Evolutionary conservation across 1,284 basidiomycete species (phyloP), one percentile per base, ranked within the genome.

Genomic region (Sporisorium reilianum): DNA sequence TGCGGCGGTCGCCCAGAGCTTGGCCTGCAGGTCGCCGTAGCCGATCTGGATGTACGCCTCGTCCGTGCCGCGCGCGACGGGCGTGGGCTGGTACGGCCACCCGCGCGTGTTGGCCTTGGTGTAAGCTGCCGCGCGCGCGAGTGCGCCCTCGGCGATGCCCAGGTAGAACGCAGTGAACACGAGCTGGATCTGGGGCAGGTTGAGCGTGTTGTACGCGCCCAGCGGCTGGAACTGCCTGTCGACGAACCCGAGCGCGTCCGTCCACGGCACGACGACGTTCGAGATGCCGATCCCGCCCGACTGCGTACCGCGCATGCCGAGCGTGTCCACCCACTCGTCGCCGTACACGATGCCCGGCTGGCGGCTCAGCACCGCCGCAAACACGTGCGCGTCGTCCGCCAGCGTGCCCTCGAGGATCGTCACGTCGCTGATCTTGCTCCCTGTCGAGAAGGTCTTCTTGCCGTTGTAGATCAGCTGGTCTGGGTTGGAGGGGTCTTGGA

Each of bases 221-320:
- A 84, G 48, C 9, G 78, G 71, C 18, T 66, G 56, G 63, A 84
- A 83, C 26, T 68, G 32, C 40, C 75, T 65, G 54, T 75, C 59
- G 56, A 63, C 74, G 48, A 60, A 80, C 32, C 79, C 84, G 3
- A 84, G 70, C 1, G 84, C 84, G 25, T 80, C 77, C 0, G 64
- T 50, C 80, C 81, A 83, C 12, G 76, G 66, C 1, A 80, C 76
- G 25, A 60, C 55, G 40, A 85, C 83, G 55, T 84, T 64, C 11
- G 56, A 55, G 53, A 85, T 79, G n/a, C 57, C 65, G 45, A 84
- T 79, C 10, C 77, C 77, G 26, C 84, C 84, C 14, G 61, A 66
- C 56, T 82, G 80, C 0, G 84, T 84, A 32, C 79, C 82, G 20
- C 84, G 77, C 76, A 84, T 80, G n/a, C 84, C 84, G n/a, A 85